Evolutionary conservation across 306 rosid genomes (phyloP), one percentile per base, ranked within the genome.

Genomic region (Gastrolobium bilobum): DNA sequence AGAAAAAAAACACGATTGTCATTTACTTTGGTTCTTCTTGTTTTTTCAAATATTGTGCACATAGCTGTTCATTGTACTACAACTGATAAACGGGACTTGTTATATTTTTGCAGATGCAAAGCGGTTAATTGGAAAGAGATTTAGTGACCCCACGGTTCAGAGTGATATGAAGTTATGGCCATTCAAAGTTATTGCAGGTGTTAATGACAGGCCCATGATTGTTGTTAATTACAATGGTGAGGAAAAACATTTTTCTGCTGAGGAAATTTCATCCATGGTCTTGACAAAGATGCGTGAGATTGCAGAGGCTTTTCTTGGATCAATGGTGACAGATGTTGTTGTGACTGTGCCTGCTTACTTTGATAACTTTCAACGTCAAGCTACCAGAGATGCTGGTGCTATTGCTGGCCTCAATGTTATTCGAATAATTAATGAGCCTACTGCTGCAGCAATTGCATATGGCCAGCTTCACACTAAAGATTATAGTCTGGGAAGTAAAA

Each of bases 121-220:
- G 82, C 54, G 91, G 62, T 68, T 89, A 82, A 89, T 89, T 48
- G 97, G 90, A n/a, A 91, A 90, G 84, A 89, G 81, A 61, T 86
- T 75, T 30, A 71, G 44, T 2, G 91, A 90, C 1, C 6, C 89
- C 0, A 3, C 79, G 1, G 89, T 89, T 13, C 89, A 89, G 73
- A 79, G 67, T 56, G 93, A 91, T 48, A 76, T 71, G 43, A 87
- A 84, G 82, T 42, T 52, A 0, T 89, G 89, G 92, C 91, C 94
- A 2, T 89, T 87, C 77, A 65, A 84, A 65, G 71, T 87, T 9
- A 70, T 54, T 40, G 5, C 79, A 0, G 83, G 75, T 4, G 53
- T 26, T 5, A 44, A 75, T 26, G 90, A 86, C 68, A 79, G 85
- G 2, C 93, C 93, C 0, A 82, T 57, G 79, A 82, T 87, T 70